Evolutionary conservation across 1,284 basidiomycete species (phyloP), one percentile per base, ranked within the genome.

Genomic region (Meripilus lineatus): DNA sequence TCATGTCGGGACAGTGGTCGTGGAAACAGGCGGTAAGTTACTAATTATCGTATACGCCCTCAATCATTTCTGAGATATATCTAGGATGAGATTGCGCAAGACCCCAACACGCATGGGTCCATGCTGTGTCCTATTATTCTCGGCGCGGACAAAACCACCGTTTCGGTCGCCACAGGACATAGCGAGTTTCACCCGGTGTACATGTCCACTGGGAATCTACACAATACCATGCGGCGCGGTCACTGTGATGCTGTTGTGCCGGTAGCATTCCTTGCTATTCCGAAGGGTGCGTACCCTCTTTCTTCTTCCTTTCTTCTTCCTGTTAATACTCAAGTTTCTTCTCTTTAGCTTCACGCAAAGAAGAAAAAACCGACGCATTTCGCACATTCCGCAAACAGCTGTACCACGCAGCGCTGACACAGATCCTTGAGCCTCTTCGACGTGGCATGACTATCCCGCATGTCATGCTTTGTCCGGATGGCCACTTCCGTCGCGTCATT

Each of bases 121-220:
- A 51, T 51, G 44, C 43, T 58, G 5, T 23, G 34, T 2, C 49
- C 55, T 1, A 30, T 54, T 8, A 38, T 54, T 20, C 33, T 47
- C 1, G 55, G 57, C 1, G 42, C 42, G 6, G 55, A 57, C 47
- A 57, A 57, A 48, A 58, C 55, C 0, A 56, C 51, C 0, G 51
- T 56, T 1, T 55, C 56, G 0, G 47, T 56, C 7, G 51, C 44
- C 0, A 58, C 56, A 0, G 50, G 57, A 0, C 21, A 57, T 7
- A 46, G 47, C 14, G 53, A 53, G 33, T 59, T 42, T 37, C 45
- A 58, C 30, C 57, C 56, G 0, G 8, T 59, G 0, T 59, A 59
- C 23, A 37, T 50, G 30, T 50, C 50, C 0, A 14, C 48, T 10
- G 55, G 56, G 0, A 54, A 52, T 33, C 23, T 57, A 18, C 32